These are phyloP conservation scores for Butyriboletus loyo DNA, from an alignment of 768 basidiomycete species.

Conservation along the genomic window DNA sequence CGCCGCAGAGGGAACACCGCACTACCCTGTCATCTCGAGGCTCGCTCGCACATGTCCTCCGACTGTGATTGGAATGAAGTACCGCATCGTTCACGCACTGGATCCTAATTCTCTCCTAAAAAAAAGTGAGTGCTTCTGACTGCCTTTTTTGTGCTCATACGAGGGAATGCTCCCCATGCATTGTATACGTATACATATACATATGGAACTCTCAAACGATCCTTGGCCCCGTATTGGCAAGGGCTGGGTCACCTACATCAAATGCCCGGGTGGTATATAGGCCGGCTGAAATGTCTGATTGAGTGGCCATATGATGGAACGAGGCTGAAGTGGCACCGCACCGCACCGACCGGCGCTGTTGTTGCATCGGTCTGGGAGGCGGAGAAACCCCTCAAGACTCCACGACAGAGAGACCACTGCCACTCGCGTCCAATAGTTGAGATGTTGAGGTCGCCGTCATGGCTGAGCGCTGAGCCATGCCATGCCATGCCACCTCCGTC, in stretches of 20 bases:
- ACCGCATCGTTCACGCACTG: neutral
- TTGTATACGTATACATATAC: neutral
- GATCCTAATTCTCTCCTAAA: neutral
- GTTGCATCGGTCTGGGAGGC: neutral
- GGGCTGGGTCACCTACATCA: neutral
- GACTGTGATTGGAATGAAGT: too few species aligned
- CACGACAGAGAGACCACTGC: neutral
- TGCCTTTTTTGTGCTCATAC: neutral
- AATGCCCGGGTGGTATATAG: neutral
- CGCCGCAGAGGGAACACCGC: neutral
- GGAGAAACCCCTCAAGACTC: neutral
- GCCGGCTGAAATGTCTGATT: neutral
- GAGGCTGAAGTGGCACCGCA: neutral
- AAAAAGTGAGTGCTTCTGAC: neutral
- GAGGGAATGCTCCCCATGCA: neutral
- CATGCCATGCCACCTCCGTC: neutral
- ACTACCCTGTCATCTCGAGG: neutral
- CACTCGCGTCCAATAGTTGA: neutral
- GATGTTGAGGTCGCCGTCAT: neutral
- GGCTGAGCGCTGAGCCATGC: too few species aligned
- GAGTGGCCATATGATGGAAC: neutral
- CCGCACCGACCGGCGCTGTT: too few species aligned
- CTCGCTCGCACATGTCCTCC: neutral
- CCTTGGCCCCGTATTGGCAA: neutral
- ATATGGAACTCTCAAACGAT: neutral